phyloP scores from a whole-genome alignment of 129 eudicot genomes.

The Flaveria ramosissima region DNA sequence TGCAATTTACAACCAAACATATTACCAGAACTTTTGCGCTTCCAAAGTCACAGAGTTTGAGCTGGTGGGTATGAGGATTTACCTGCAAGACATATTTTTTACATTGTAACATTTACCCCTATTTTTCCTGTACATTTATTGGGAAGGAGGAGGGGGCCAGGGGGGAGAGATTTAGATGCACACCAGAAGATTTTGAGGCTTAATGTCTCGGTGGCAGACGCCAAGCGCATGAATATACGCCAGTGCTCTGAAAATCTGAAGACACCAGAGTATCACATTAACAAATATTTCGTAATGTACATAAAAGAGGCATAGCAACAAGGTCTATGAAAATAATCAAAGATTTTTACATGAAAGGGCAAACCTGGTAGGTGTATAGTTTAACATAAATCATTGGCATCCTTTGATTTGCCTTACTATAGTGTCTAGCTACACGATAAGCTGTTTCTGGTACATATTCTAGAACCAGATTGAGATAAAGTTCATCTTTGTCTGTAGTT shows the following conservation, averaged over 20 bases:
- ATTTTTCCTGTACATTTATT: neutral
- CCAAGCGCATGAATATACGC: constrained; percentile 75
- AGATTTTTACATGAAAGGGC: neutral
- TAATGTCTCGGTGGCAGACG: constrained; percentile 84
- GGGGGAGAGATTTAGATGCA: constrained; percentile 7
- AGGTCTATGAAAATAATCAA: neutral
- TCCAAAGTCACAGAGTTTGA: constrained; percentile 84
- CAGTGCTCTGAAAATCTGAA: constrained; percentile 82
- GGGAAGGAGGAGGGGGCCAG: neutral
- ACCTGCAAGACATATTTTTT: constrained; percentile 46
- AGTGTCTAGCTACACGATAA: constrained; percentile 82
- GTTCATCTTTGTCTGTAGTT: constrained; percentile 80
- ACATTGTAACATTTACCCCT: neutral
- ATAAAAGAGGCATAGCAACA: constrained; percentile 9
- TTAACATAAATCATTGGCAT: constrained; percentile 86
- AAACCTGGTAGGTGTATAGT: constrained; percentile 85
- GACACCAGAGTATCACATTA: neutral
- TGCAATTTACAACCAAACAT: constrained; percentile 5
- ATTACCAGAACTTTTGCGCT: constrained; percentile 92
- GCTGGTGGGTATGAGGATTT: constrained; percentile 88
- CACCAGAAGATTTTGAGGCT: constrained; percentile 86
- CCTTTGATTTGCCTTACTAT: constrained; percentile 74
- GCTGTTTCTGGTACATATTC: constrained; percentile 89
- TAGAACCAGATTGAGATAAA: constrained; percentile 79
- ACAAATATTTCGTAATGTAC: neutral